Percentiles rank a stretch among this genome's conserved stretches.
These are phyloP conservation scores for Kwoniella newhampshirensis DNA, from an alignment of 768 basidiomycete species.

Conservation along the genomic window DNA sequence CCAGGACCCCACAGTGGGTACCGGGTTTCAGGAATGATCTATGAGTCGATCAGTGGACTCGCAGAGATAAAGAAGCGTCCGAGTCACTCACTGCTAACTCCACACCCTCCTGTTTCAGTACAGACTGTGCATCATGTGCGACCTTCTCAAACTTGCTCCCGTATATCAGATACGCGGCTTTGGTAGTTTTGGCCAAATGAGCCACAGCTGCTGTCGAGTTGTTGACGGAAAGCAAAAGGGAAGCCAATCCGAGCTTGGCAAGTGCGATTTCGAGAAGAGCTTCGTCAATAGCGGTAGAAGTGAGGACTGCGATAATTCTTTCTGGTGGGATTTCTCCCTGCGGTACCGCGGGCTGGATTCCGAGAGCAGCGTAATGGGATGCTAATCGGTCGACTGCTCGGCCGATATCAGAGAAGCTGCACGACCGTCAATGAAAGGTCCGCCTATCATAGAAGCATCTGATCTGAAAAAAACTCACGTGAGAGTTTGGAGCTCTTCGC, in stretches of 20 bases:
- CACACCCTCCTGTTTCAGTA: conserved; percentile 44
- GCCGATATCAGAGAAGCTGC: conserved; percentile 32
- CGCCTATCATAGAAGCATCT: neutral
- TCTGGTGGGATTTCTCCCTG: conserved; percentile 49
- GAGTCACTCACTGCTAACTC: conserved; percentile 21
- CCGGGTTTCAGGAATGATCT: conserved; percentile 50
- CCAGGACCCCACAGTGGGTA: conserved; percentile 57
- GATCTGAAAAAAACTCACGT: conserved; percentile 33
- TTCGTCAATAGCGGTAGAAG: conserved; percentile 56
- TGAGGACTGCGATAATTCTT: conserved; percentile 55
- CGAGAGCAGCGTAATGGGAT: conserved; percentile 37
- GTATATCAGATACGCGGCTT: conserved; percentile 56
- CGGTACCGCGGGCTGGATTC: conserved; percentile 34
- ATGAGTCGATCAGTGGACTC: neutral
- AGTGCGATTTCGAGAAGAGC: conserved; percentile 57
- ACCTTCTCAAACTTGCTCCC: conserved; percentile 53
- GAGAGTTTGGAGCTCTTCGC: conserved; percentile 46
- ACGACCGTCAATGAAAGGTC: neutral
- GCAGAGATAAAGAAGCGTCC: neutral
- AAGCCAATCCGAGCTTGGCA: conserved; percentile 55
- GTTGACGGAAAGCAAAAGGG: conserved; percentile 57
- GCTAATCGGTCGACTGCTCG: conserved; percentile 42
- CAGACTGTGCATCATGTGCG: conserved; percentile 52
- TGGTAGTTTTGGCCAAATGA: conserved; percentile 56
- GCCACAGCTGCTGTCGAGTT: conserved; percentile 59